Base-by-base conservation (phyloP, 768 basidiomycete genomes). In the Termitomyces sp. region DNA sequence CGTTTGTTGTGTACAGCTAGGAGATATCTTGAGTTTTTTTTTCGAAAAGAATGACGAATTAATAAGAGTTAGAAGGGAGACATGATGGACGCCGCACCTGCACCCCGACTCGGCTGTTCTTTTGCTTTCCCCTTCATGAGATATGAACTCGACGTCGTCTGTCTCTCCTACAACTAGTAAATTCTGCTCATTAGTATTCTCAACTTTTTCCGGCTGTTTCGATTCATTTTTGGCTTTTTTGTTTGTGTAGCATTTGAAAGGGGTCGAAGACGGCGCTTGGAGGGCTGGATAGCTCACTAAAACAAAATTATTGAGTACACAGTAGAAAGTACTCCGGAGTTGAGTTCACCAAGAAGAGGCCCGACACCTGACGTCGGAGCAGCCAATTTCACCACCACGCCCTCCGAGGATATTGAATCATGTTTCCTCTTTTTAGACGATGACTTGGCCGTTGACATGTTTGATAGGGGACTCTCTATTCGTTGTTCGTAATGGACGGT, bases 1-100 rank as follows among this genome's bases (percentile, higher is more conserved):
- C 81, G 77, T 55, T 87, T 90, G 73, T 95, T 87, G 68, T 87
- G 89, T 22, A 96, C 77, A 4, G 88, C 95, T 24, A 97, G 72
- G 42, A 95, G 76, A 70, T 98, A 98, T 65, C 93, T 91, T 34
- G n/a, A 22, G 4, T 39, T 27, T 26, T 45, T 10, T 39, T 45
- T 10, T 39, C 5, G 36, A 37, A 43, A 13, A 42, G 43, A 59
- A 34, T 16, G 16, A n/a, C 20, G 10, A 26, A 47, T 50, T 27
- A 48, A 22, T 58, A 20, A 47, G 26, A 40, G 46, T 26, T 43
- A 43, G 12, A 18, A 48, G 37, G 27, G 48, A 44, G 42, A 22
- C 39, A 14, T 24, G 14, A 58, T 53, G 50, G 46, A 74, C 86
- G 27, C 32, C 22, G 65, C 66, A 93, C 92, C 82, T 84, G 75